Percentiles rank a stretch among this genome's conserved stretches.
Conservation (phyloP, 768 basidiomycete genomes). For the Calocybe cyanea region DNA sequence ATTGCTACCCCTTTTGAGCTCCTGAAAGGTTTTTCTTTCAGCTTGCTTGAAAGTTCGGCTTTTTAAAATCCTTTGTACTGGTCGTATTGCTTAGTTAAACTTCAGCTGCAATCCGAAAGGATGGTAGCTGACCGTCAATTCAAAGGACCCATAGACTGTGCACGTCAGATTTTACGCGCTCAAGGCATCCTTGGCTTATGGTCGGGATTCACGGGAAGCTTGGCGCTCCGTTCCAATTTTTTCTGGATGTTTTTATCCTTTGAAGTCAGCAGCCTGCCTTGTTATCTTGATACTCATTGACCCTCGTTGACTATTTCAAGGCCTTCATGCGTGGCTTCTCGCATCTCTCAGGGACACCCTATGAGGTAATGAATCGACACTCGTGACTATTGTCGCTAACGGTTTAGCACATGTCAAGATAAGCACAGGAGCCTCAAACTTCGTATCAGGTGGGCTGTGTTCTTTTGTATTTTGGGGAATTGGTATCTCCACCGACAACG, state of each 20-base stretch:
- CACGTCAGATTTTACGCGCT: constrained; percentile 53
- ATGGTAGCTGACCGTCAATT: constrained; percentile 49
- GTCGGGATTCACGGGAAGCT: constrained; percentile 71
- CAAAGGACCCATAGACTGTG: constrained; percentile 64
- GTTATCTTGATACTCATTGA: constrained; percentile 8
- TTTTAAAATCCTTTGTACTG: constrained; percentile 26
- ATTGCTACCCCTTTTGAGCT: constrained; percentile 77
- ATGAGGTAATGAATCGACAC: constrained; percentile 40
- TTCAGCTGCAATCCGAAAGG: constrained; percentile 63
- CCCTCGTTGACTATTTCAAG: constrained; percentile 27
- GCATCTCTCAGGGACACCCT: constrained; percentile 51
- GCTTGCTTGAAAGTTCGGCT: constrained; percentile 35
- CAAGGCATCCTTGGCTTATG: constrained; percentile 69
- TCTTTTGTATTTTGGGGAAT: constrained; percentile 65
- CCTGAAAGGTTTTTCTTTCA: constrained; percentile 52
- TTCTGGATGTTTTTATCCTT: constrained; percentile 77
- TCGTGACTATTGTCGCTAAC: neutral
- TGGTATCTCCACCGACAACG: constrained; percentile 74
- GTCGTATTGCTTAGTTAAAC: constrained; percentile 58
- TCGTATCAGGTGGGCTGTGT: constrained; percentile 60
- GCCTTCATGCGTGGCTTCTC: constrained; percentile 59
- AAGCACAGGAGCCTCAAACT: constrained; percentile 57
- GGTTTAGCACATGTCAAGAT: constrained; percentile 34
- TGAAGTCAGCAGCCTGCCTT: constrained; percentile 37
- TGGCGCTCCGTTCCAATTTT: constrained; percentile 72